A percentile compares a stretch with the other conserved stretches of the same genome.
phyloP scores from a whole-genome alignment of 208 protist genomes.

The Blastocrithidia nonstop region DNA sequence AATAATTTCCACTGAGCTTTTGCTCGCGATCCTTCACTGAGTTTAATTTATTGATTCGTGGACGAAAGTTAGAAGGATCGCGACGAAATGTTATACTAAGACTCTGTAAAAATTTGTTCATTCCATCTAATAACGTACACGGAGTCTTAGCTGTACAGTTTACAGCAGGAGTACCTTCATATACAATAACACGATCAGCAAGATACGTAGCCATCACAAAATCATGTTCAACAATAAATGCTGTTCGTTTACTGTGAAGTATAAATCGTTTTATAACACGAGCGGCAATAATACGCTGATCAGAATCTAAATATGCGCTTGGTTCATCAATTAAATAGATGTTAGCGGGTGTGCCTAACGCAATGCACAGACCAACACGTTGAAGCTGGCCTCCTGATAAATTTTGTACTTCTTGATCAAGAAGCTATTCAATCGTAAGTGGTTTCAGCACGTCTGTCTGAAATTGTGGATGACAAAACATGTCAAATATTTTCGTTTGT shows the following conservation, averaged over 20 bases:
- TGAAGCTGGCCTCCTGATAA: constrained; percentile 99
- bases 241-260: constrained; percentile 97
- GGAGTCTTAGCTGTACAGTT: constrained; percentile 89
- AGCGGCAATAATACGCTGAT: constrained; percentile 98
- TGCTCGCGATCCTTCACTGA: constrained; percentile 98
- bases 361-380: constrained; percentile 97
- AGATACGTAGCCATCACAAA: constrained; percentile 99
- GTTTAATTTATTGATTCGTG: constrained; percentile 99
- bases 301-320: constrained; percentile 99
- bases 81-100: constrained; percentile 98
- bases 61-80: constrained; percentile 97
- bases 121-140: constrained; percentile 71
- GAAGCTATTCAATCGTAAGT: constrained; percentile 94
- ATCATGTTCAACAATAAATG: constrained; percentile 99
- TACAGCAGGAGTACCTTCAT: constrained; percentile 93
- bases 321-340: constrained; percentile 99
- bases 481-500: constrained; percentile 93
- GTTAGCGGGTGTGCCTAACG: constrained; percentile 97
- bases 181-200: constrained; percentile 99
- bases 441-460: constrained; percentile 97
- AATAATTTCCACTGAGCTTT: constrained; percentile 96
- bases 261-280: constrained; percentile 99
- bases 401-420: constrained; percentile 95
- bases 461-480: constrained; percentile 97
- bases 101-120: constrained; percentile 97